Conservation (phyloP, 1,284 basidiomycete genomes). For the Ceratobasidium sp. region DNA sequence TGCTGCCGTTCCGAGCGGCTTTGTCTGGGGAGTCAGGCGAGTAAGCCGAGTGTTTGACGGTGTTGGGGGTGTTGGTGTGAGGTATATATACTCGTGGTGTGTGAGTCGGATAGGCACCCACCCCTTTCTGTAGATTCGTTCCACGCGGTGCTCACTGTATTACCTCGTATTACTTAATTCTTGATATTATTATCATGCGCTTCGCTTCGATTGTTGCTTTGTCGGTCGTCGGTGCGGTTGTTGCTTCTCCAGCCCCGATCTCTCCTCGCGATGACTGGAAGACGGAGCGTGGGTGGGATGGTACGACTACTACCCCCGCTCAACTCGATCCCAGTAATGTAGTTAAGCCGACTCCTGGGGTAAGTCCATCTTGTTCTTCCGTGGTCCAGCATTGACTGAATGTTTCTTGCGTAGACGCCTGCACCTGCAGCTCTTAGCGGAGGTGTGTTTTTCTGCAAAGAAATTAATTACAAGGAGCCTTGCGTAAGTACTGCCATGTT, state of each 20-base stretch:
- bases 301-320: constrained; percentile 32
- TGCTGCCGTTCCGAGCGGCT: too few species aligned
- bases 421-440: constrained; percentile 17
- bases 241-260: constrained; percentile 12
- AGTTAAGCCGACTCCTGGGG: constrained; percentile 15
- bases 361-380: background rate
- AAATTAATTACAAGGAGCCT: background rate
- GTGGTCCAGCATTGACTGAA: background rate
- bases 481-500: constrained; percentile 13
- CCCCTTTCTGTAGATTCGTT: background rate
- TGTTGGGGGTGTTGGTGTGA: too few species aligned
- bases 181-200: constrained; percentile 1
- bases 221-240: background rate
- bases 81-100: too few species aligned
- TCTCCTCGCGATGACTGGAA: constrained; percentile 33
- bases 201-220: constrained; percentile 22
- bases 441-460: constrained; percentile 36
- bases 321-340: constrained; percentile 42
- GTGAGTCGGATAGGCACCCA: background rate
- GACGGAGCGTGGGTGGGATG: constrained; percentile 25
- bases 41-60: too few species aligned
- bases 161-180: background rate
- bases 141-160: too few species aligned
- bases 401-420: background rate
- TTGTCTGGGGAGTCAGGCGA: too few species aligned